Evolutionary conservation across 257 asterid species (phyloP).

Genomic region (Nicotiana tabacum): DNA sequence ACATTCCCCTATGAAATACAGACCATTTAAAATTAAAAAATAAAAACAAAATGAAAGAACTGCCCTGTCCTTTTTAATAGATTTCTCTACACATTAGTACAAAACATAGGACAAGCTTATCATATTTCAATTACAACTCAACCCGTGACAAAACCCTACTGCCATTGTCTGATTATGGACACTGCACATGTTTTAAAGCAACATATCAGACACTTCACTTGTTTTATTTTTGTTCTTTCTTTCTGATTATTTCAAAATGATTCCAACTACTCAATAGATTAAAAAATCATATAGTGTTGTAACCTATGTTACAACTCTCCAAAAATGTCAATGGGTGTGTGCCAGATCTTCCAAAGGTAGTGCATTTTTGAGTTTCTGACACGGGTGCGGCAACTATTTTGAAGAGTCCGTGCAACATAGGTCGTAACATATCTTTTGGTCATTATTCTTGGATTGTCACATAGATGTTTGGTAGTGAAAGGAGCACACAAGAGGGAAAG

Average conservation of each 20-base stretch:
- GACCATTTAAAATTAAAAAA: not conserved
- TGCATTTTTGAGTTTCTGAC: no score
- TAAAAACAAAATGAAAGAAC: not conserved
- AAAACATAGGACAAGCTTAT: conserved; percentile 18
- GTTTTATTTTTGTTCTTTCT: not conserved
- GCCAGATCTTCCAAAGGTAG: no score
- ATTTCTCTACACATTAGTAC: not conserved
- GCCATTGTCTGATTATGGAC: conserved; percentile 27
- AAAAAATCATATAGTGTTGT: no score
- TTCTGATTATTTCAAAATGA: conserved; percentile 1
- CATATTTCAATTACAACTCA: conserved; percentile 15
- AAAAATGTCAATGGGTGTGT: no score
- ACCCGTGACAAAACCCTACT: conserved; percentile 28
- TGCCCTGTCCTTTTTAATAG: not conserved
- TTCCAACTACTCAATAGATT: not conserved
- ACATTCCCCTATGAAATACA: not conserved
- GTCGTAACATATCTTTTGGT: not conserved
- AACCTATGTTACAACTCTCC: no score
- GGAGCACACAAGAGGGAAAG: not conserved
- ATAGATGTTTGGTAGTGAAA: not conserved
- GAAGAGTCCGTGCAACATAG: no score
- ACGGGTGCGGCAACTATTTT: no score
- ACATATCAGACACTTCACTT: conserved; percentile 4
- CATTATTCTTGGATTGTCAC: not conserved
- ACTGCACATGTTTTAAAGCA: conserved; percentile 28